Percentiles rank a stretch among this genome's conserved stretches.
Conservation (phyloP, 805 yeast species). For the Myxozyma geophila region DNA sequence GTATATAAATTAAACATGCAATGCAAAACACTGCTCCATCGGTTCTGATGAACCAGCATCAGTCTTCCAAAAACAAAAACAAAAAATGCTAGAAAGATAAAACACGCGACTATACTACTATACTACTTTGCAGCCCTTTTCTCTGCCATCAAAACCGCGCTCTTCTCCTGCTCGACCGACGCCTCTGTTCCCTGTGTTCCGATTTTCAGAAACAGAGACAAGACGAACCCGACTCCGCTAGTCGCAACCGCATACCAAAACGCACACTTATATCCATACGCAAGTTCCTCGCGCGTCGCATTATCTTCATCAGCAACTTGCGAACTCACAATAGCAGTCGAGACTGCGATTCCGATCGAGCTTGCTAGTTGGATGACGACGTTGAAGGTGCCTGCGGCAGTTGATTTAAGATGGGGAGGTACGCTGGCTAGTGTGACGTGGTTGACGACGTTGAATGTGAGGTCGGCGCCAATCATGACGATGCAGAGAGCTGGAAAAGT, state of each 20-base stretch:
- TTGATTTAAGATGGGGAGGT: constrained; percentile 47
- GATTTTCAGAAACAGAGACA: constrained; percentile 44
- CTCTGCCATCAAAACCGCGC: constrained; percentile 7
- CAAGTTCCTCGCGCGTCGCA: background rate
- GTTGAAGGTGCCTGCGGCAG: constrained; percentile 58
- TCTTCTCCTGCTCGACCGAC: constrained; percentile 9
- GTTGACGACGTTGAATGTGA: constrained; percentile 53
- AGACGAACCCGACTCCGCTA: constrained; percentile 38
- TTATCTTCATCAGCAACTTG: constrained; percentile 42
- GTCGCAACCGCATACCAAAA: constrained; percentile 22
- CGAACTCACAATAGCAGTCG: constrained; percentile 46
- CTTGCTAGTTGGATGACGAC: constrained; percentile 50
- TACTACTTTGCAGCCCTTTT: too few species aligned
- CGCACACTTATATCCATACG: constrained; percentile 28
- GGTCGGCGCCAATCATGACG: constrained; percentile 54
- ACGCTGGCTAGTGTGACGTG: constrained; percentile 52
- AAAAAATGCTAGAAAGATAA: too few species aligned
- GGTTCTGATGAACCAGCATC: too few species aligned
- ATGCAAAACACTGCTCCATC: too few species aligned
- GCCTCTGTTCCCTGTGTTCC: constrained; percentile 39
- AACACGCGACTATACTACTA: too few species aligned
- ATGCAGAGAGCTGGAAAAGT: constrained; percentile 53
- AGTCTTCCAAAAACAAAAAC: too few species aligned
- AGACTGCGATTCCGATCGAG: constrained; percentile 50
- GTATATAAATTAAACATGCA: too few species aligned